Evolutionary conservation across 352 stramenopile species (phyloP).

Genomic region (Pythium scleroteichum): DNA sequence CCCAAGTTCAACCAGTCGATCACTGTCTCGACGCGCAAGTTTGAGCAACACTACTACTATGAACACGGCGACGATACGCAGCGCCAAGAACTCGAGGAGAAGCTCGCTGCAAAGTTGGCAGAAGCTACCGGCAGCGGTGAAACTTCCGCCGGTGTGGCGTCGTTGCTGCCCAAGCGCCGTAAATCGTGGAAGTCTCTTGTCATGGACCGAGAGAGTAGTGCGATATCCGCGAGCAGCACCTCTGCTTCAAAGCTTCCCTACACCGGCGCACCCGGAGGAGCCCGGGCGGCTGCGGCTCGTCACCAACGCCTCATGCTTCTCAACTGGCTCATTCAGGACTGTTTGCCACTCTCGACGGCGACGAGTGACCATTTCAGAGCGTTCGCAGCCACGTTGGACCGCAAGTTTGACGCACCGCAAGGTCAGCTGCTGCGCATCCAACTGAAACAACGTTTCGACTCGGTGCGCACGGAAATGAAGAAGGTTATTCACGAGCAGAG

Average conservation of each 20-base stretch:
- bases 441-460: conserved; percentile 6
- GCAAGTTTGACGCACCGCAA: conserved; percentile 13
- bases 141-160: neutral
- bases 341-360: conserved; percentile 8
- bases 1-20: conserved; percentile 34
- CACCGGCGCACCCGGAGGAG: neutral
- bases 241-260: neutral
- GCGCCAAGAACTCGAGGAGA: conserved; percentile 15
- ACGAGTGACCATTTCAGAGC: conserved; percentile 12
- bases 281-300: neutral
- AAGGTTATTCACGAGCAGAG: conserved; percentile 10
- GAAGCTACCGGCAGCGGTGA: conserved; percentile 3
- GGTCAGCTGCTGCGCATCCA: neutral
- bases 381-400: conserved; percentile 10
- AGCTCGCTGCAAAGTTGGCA: conserved; percentile 1
- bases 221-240: neutral
- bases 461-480: neutral
- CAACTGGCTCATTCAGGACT: conserved; percentile 20
- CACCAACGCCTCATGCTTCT: conserved; percentile 15
- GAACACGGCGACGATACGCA: conserved; percentile 25
- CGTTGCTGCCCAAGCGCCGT: conserved; percentile 9
- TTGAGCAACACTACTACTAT: conserved; percentile 28
- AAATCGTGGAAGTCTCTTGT: conserved; percentile 20
- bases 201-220: conserved; percentile 11
- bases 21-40: conserved; percentile 33